These are phyloP conservation scores for Talaromyces amestolkiae DNA, from an alignment of 2,329 filamentous ascomycete genomes.

Conservation along the genomic window DNA sequence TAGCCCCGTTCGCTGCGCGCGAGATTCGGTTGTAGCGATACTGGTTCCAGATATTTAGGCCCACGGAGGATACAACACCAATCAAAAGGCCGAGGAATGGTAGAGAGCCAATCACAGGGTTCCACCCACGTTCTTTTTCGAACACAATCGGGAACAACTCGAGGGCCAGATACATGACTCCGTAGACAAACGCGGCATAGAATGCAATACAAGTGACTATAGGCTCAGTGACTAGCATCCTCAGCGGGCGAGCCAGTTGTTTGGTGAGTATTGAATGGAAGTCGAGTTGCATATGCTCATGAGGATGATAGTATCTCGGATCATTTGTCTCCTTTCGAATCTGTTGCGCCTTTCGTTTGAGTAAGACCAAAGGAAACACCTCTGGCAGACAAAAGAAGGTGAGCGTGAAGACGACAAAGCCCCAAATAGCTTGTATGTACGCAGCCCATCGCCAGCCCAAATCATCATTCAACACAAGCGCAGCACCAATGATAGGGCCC, in stretches of 20 bases:
- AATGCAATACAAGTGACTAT: constrained; percentile 46
- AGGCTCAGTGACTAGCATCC: constrained; percentile 48
- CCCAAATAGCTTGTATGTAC: constrained; percentile 55
- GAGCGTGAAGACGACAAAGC: constrained; percentile 44
- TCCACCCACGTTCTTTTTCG: constrained; percentile 40
- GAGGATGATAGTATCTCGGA: constrained; percentile 45
- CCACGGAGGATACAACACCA: constrained; percentile 40
- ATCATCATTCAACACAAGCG: constrained; percentile 42
- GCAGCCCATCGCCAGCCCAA: constrained; percentile 57
- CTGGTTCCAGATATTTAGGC: constrained; percentile 42
- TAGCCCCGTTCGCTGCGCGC: constrained; percentile 27
- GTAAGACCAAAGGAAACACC: constrained; percentile 50
- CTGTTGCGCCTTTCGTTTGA: constrained; percentile 49
- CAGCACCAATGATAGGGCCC: constrained; percentile 52
- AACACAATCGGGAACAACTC: constrained; percentile 32
- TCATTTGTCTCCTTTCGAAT: constrained; percentile 50
- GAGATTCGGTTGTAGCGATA: constrained; percentile 36
- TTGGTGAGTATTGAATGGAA: constrained; percentile 36
- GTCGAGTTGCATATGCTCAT: constrained; percentile 40
- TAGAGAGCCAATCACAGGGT: constrained; percentile 39
- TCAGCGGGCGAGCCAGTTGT: constrained; percentile 42
- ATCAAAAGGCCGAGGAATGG: constrained; percentile 45
- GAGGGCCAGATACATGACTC: constrained; percentile 30
- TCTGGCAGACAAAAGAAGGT: constrained; percentile 49
- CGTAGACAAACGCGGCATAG: constrained; percentile 33